A percentile compares a stretch with the other conserved stretches of the same genome.
Conservation (phyloP, 371 early-diverging fungal genomes). For the Entomophthora muscae region DNA sequence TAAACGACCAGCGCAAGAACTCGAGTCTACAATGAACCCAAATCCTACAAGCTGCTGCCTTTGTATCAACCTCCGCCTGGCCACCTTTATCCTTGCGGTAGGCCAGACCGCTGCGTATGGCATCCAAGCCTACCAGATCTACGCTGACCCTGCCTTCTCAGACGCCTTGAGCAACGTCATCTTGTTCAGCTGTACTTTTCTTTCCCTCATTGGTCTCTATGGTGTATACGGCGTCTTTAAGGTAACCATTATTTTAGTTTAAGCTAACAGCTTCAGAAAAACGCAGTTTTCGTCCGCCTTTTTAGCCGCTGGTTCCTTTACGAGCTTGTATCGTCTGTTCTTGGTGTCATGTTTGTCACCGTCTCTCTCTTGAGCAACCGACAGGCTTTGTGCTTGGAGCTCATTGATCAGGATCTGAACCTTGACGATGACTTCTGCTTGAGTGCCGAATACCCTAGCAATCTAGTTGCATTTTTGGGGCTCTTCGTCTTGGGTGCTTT, state of each 20-base stretch:
- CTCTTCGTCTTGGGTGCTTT: not conserved
- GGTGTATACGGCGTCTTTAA: conserved; percentile 4
- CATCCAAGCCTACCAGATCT: conserved; percentile 1
- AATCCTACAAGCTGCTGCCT: conserved; percentile 4
- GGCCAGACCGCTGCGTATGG: not conserved
- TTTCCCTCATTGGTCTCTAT: not conserved
- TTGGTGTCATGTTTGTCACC: not conserved
- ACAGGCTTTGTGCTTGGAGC: not conserved
- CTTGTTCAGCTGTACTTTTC: not conserved
- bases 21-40: not conserved
- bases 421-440: too few relatives aligned
- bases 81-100: conserved; percentile 1
- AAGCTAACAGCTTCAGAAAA: not conserved
- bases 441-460: too few relatives aligned
- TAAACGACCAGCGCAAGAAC: too few relatives aligned
- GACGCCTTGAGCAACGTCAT: not conserved
- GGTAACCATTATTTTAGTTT: not conserved
- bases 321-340: not conserved
- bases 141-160: not conserved
- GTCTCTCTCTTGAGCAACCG: not conserved
- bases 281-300: not conserved
- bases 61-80: not conserved
- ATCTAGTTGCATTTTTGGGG: not conserved
- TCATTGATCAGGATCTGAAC: too few relatives aligned
- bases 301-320: not conserved